phyloP scores from a whole-genome alignment of 148 eudicot species.

The Chenopodium quinoa region DNA sequence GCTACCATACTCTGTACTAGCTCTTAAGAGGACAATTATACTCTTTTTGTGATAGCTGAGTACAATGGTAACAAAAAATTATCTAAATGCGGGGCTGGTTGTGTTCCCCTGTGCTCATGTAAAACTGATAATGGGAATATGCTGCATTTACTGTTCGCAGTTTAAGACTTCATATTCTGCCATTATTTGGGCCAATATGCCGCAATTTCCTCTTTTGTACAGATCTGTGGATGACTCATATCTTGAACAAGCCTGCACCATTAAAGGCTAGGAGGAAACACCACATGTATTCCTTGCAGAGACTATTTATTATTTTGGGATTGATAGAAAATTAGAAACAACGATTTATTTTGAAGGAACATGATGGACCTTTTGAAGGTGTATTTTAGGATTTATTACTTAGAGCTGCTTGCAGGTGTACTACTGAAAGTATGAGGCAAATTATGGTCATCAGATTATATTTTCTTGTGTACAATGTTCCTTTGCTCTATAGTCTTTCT shows the following conservation, averaged over 20 bases:
- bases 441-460: not conserved
- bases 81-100: not conserved
- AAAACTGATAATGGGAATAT: not conserved
- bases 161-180: not conserved
- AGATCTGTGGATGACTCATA: not conserved
- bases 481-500: not conserved
- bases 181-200: not conserved
- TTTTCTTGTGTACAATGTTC: not conserved
- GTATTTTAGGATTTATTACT: not conserved
- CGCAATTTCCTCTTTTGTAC: not conserved
- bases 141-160: not conserved
- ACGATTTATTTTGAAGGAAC: not conserved
- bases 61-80: not conserved
- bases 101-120: not conserved
- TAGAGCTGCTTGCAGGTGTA: not conserved
- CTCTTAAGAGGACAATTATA: not conserved
- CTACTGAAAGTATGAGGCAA: not conserved
- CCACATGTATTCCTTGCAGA: not conserved
- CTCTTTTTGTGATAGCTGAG: not conserved
- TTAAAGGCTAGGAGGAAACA: not conserved
- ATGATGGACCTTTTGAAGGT: not conserved
- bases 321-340: not conserved
- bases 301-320: not conserved
- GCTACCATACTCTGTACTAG: not conserved
- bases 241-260: not conserved